phyloP scores from a whole-genome alignment of 306 rosid genomes.

The Prunus armeniaca region DNA sequence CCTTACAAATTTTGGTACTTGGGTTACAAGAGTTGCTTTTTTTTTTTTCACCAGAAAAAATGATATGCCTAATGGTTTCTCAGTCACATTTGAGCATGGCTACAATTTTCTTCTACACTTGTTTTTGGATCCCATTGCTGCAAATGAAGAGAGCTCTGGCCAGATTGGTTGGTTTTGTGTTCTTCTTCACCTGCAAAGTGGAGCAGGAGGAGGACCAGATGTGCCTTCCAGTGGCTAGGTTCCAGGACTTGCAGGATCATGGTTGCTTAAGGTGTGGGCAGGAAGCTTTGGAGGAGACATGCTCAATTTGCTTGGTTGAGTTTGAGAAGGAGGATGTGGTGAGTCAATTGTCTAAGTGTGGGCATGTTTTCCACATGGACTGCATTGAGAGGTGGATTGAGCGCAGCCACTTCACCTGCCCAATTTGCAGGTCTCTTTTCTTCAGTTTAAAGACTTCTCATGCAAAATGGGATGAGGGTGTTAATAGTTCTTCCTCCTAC shows the following conservation, averaged over 20 bases:
- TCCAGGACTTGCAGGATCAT: conserved; percentile 30
- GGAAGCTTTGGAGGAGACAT: conserved; percentile 30
- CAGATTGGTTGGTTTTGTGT: conserved; percentile 6
- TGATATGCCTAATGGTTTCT: conserved; percentile 50
- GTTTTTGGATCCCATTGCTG: conserved; percentile 58
- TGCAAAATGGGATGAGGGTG: neutral
- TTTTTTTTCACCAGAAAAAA: conserved; percentile 3
- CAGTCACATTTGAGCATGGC: conserved; percentile 43
- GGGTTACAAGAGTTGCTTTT: neutral
- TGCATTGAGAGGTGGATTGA: conserved; percentile 75
- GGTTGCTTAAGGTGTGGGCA: neutral
- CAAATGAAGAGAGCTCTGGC: conserved; percentile 42
- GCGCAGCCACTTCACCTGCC: conserved; percentile 61
- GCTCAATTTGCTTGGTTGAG: conserved; percentile 77
- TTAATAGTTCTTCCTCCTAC: conserved; percentile 3
- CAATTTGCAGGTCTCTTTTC: conserved; percentile 68
- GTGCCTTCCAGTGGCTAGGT: conserved; percentile 39
- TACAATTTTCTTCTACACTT: conserved; percentile 55
- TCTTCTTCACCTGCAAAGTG: neutral
- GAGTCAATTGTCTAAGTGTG: conserved; percentile 47
- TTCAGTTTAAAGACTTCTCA: conserved; percentile 22
- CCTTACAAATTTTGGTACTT: neutral
- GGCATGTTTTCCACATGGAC: conserved; percentile 59
- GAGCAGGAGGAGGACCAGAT: conserved; percentile 9
- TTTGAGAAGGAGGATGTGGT: conserved; percentile 62